Conservation (phyloP, 1,284 basidiomycete species). For the Cerrena zonata region DNA sequence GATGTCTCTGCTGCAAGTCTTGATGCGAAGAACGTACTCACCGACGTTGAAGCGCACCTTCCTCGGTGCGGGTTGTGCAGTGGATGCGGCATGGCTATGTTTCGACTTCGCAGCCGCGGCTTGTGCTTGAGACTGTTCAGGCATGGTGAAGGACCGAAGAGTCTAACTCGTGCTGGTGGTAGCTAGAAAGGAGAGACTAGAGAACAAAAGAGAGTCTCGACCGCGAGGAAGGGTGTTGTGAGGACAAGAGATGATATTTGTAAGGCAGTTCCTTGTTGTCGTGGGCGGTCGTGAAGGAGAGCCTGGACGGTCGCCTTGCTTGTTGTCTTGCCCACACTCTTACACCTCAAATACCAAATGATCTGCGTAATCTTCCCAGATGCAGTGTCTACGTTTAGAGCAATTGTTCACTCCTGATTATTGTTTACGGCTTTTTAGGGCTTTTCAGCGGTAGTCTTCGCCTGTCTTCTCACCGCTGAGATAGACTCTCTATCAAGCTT, state of each 20-base stretch:
- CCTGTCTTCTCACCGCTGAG: not conserved
- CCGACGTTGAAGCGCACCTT: slow-evolving; percentile 91
- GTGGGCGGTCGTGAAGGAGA: slow-evolving; percentile 3
- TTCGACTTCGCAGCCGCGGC: slow-evolving; percentile 42
- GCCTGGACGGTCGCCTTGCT: not conserved
- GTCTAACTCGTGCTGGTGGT: slow-evolving; percentile 7
- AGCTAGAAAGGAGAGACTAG: slow-evolving; percentile 1
- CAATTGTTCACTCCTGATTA: not conserved
- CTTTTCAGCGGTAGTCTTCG: too few species aligned
- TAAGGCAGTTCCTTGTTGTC: slow-evolving; percentile 1
- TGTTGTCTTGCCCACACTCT: not conserved
- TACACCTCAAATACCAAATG: not conserved
- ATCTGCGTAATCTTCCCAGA: not conserved
- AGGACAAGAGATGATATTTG: not conserved
- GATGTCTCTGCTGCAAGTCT: slow-evolving; percentile 2
- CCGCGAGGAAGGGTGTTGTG: not conserved
- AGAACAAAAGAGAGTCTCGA: not conserved
- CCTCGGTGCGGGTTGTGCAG: slow-evolving; percentile 65
- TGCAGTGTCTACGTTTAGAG: not conserved
- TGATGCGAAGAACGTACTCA: slow-evolving; percentile 35
- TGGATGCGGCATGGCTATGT: slow-evolving; percentile 54
- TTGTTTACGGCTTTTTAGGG: not conserved
- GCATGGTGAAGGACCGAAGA: slow-evolving; percentile 19
- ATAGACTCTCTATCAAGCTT: not conserved
- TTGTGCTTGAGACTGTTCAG: slow-evolving; percentile 20